These are phyloP conservation scores for Dalbergia cochinchinensis DNA, from an alignment of 306 rosid species.

Conservation along the genomic window DNA sequence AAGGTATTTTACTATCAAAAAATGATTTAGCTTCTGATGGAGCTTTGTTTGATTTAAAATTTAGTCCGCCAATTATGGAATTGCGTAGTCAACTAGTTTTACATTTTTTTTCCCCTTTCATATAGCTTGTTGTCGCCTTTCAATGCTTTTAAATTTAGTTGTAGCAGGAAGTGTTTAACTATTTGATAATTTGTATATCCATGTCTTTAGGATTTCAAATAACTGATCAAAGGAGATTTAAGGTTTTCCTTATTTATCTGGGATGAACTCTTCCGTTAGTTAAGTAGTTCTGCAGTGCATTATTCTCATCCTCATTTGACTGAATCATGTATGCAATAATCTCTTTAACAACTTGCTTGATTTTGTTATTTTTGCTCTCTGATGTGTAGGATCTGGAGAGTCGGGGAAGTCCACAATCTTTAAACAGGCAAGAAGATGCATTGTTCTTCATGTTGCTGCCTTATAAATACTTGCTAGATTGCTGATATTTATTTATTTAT, in stretches of 20 bases:
- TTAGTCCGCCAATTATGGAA: background rate
- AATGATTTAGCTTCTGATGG: background rate
- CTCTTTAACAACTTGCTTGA: background rate
- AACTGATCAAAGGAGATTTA: background rate
- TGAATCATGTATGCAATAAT: slow-evolving; percentile 26
- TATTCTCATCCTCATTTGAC: slow-evolving; percentile 23
- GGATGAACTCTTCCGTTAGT: slow-evolving; percentile 11
- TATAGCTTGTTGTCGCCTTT: too few species aligned
- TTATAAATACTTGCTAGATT: slow-evolving; percentile 29
- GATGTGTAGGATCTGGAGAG: slow-evolving; percentile 84
- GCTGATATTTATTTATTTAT: slow-evolving; percentile 19
- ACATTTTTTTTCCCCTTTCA: too few species aligned
- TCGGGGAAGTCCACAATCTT: slow-evolving; percentile 96
- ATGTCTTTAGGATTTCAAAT: slow-evolving; percentile 17
- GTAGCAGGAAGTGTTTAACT: background rate
- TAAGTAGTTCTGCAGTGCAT: background rate
- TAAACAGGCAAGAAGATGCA: slow-evolving; percentile 76
- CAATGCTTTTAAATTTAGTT: background rate
- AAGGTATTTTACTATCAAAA: slow-evolving; percentile 16
- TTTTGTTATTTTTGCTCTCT: slow-evolving; percentile 20
- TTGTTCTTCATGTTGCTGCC: slow-evolving; percentile 37
- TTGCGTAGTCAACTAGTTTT: too few species aligned
- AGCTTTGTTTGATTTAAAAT: background rate
- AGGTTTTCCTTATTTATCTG: background rate
- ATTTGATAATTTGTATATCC: slow-evolving; percentile 20